Evolutionary conservation across 1,284 basidiomycete species (phyloP).

Genomic region (Apiotrichum mycotoxinovorans): DNA sequence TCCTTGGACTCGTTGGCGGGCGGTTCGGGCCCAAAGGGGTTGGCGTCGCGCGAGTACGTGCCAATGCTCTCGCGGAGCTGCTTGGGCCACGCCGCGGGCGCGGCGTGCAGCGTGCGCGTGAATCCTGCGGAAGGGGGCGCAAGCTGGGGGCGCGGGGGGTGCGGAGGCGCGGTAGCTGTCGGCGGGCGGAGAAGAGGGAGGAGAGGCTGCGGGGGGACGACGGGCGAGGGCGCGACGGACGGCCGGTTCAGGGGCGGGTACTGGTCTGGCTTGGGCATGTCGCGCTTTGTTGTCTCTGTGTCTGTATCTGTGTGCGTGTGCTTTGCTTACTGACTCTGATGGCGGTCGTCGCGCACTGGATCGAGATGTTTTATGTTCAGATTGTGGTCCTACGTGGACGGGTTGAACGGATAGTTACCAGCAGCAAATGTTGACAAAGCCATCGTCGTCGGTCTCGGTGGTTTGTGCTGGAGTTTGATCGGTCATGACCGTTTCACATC

Average conservation of each 20-base stretch:
- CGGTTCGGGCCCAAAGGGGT: constrained; percentile 15
- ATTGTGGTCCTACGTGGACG: too few relatives aligned
- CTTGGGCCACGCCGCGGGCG: constrained; percentile 35
- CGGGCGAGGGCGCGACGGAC: constrained; percentile 4
- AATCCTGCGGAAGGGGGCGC: constrained; percentile 47
- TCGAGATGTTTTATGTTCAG: too few relatives aligned
- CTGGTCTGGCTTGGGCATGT: background rate
- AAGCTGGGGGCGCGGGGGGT: constrained; percentile 20
- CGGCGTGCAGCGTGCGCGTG: constrained; percentile 60
- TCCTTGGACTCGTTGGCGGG: constrained; percentile 19
- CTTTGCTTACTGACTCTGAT: too few relatives aligned
- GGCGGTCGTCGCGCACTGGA: too few relatives aligned
- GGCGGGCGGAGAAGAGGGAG: constrained; percentile 1
- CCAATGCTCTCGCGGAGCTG: constrained; percentile 30
- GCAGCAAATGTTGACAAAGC: too few relatives aligned
- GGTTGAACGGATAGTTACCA: too few relatives aligned
- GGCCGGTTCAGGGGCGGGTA: background rate
- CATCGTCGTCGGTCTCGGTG: too few relatives aligned
- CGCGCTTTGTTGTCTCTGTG: too few relatives aligned
- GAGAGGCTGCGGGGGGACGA: background rate
- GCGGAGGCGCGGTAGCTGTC: constrained; percentile 11
- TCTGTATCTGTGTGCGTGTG: too few relatives aligned
- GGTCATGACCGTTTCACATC: too few relatives aligned
- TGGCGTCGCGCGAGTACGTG: constrained; percentile 19
- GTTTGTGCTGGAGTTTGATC: too few relatives aligned